phyloP scores from a whole-genome alignment of 257 asterid genomes.

The Prunella vulgaris region DNA sequence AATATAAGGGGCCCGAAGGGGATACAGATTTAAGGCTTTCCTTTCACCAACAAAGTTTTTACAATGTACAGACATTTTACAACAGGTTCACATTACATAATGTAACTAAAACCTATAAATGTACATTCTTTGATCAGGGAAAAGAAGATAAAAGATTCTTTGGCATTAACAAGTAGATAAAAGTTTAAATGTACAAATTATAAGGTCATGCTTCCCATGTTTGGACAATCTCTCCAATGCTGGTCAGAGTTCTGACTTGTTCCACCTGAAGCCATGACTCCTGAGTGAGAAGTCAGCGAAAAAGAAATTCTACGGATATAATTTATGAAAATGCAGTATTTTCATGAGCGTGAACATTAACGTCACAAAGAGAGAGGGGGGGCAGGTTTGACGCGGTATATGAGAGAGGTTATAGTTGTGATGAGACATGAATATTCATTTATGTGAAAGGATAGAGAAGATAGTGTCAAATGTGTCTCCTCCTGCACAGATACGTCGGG shows the following conservation, averaged over 20 bases:
- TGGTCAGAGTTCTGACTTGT: constrained; percentile 31
- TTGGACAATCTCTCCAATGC: constrained; percentile 17
- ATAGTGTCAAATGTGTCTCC: constrained; percentile 42
- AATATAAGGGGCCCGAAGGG: neutral
- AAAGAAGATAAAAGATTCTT: too few relatives aligned
- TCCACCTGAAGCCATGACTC: constrained; percentile 37
- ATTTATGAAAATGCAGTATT: constrained; percentile 3
- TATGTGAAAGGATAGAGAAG: constrained; percentile 29
- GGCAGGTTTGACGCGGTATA: constrained; percentile 13
- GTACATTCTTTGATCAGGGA: too few relatives aligned
- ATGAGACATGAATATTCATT: constrained; percentile 26
- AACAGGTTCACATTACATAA: neutral
- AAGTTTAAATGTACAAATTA: neutral
- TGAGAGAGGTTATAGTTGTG: constrained; percentile 15
- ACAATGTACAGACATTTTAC: neutral
- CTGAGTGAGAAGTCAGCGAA: constrained; percentile 15
- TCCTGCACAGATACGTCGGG: constrained; percentile 35
- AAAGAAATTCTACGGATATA: constrained; percentile 17
- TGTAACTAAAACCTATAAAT: neutral
- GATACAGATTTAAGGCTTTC: neutral
- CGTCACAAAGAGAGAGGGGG: constrained; percentile 11
- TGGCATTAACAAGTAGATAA: neutral
- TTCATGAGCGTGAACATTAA: constrained; percentile 21
- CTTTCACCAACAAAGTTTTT: neutral
- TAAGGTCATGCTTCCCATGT: constrained; percentile 40